Percentiles rank a stretch among this genome's conserved stretches.
phyloP scores from a whole-genome alignment of 2,329 filamentous ascomycete genomes.

The Cryphonectria nitschkei region DNA sequence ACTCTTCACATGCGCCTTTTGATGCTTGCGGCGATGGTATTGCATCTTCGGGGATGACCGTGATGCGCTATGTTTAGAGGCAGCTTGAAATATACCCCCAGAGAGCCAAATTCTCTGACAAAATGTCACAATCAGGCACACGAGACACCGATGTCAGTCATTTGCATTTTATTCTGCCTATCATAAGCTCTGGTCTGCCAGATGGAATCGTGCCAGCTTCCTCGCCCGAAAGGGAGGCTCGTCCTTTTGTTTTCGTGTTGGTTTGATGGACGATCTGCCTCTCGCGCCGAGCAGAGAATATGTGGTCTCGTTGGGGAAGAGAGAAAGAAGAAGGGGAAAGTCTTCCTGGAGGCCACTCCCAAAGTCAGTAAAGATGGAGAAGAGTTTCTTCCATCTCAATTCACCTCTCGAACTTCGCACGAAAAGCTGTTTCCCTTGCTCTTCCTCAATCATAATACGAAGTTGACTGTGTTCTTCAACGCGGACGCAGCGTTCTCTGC shows the following conservation, averaged over 20 bases:
- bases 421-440: slow-evolving; percentile 16
- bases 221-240: background rate
- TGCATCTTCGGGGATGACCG: background rate
- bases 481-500: background rate
- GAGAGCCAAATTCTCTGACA: background rate
- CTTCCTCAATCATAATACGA: background rate
- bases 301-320: background rate
- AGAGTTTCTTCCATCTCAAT: slow-evolving; percentile 11
- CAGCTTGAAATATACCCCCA: background rate
- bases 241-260: background rate
- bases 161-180: slow-evolving; percentile 28
- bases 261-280: slow-evolving; percentile 2
- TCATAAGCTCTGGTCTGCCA: slow-evolving; percentile 12
- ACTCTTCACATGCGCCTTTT: background rate
- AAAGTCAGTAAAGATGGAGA: slow-evolving; percentile 22
- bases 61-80: background rate
- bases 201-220: slow-evolving; percentile 9
- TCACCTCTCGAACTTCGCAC: slow-evolving; percentile 3
- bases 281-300: background rate
- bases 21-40: background rate
- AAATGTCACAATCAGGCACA: background rate
- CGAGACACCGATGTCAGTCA: slow-evolving; percentile 16
- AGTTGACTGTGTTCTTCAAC: slow-evolving; percentile 6
- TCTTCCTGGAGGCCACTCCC: slow-evolving; percentile 7
- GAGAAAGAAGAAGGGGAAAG: background rate